Base-by-base conservation (phyloP, 495 filamentous ascomycete species). In the Penicillium lagena region DNA sequence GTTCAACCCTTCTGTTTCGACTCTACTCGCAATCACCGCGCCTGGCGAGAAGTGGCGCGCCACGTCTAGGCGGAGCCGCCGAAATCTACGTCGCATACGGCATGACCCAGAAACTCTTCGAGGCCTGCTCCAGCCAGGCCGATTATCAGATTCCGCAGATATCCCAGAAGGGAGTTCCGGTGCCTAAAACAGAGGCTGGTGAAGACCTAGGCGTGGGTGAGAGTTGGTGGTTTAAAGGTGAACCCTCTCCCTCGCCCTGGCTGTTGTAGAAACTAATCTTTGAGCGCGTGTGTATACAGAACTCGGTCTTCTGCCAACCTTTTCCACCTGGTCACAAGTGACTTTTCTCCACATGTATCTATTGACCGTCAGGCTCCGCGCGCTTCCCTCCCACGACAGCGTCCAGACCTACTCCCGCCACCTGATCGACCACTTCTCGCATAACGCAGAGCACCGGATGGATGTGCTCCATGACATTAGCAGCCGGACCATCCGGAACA, bases 301-400 rank as follows among this genome's bases (percentile, higher is more conserved):
- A 56, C 52, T 90, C 41, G 79, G 75, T 11, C 78, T 96, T 28
- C 63, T 69, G 15, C 86, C 88, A 2, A 98, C 88, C 0, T 98
- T 98, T 68, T 86, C 79, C 46, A 90, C 87, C 38, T 98, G 93
- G 94, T 84, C 94, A 7, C 93, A 96, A 60, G 80, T 97, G 34
- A 90, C 90, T 13, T 89, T 97, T 71, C 77, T 97, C 11, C 90
- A 98, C 70, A 86, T 97, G 81, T 96, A 95, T 71, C 77, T 95
- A 40, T 64, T 96, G 34, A 84, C 85, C n/a, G 84, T 86, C n/a
- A 85, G 91, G 35, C 69, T 96, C 37, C 86, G 93, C 39, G 75
- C 75, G 47, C 77, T 93, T 46, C 85, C 85, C 14, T 61, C 72
- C 4, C 66, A 64, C n/a, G 73, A 82, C 14, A 76, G 72, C 27